These are phyloP conservation scores for Pulveroboletus sp. DNA, from an alignment of 768 basidiomycete genomes.

Conservation along the genomic window DNA sequence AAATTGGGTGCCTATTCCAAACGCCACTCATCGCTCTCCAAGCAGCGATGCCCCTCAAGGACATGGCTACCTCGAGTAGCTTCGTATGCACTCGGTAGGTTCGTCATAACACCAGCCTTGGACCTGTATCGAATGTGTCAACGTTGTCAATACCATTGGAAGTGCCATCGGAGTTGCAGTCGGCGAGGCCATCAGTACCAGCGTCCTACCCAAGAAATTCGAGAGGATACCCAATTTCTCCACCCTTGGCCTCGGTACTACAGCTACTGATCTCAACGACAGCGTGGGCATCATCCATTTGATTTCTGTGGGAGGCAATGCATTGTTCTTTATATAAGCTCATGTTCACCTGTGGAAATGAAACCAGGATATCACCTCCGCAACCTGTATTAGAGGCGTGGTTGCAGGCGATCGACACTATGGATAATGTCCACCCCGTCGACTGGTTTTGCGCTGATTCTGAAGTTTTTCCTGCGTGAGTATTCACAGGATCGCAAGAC, in stretches of 20 bases:
- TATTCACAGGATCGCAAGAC: slow-evolving; percentile 57
- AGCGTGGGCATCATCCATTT: slow-evolving; percentile 41
- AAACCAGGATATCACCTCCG: slow-evolving; percentile 46
- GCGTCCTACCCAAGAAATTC: slow-evolving; percentile 41
- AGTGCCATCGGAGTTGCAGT: slow-evolving; percentile 74
- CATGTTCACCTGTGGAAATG: background rate
- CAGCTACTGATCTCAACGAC: slow-evolving; percentile 44
- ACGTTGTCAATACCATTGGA: slow-evolving; percentile 50
- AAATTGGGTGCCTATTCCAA: slow-evolving; percentile 65
- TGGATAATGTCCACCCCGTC: slow-evolving; percentile 65
- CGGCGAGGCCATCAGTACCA: slow-evolving; percentile 67
- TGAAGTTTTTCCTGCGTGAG: slow-evolving; percentile 49
- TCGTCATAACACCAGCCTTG: background rate
- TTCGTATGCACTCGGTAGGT: slow-evolving; percentile 65
- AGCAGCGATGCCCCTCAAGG: slow-evolving; percentile 82
- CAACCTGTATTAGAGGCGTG: slow-evolving; percentile 54
- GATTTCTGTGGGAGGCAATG: slow-evolving; percentile 14
- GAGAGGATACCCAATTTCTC: slow-evolving; percentile 29
- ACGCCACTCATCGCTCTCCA: slow-evolving; percentile 68
- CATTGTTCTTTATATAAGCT: background rate
- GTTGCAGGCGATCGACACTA: slow-evolving; percentile 56
- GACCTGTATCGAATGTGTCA: background rate
- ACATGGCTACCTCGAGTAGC: slow-evolving; percentile 79
- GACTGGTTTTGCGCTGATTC: slow-evolving; percentile 46
- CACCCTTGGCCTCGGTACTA: slow-evolving; percentile 27